These are phyloP conservation scores for Acacia concinna DNA, from an alignment of 331 rosid genomes.

Conservation along the genomic window DNA sequence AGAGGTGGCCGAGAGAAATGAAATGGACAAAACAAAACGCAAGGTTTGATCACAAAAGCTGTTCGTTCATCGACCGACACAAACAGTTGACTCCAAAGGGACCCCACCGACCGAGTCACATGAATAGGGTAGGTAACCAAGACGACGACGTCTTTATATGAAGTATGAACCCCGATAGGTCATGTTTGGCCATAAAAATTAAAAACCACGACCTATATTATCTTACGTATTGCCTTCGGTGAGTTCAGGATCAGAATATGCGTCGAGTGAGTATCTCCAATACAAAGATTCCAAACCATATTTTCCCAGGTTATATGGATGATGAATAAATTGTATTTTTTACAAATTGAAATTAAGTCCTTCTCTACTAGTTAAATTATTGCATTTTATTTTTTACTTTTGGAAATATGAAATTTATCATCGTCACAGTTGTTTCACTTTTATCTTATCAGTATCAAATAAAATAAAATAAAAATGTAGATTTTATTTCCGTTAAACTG, in stretches of 20 bases:
- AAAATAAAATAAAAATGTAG: neutral
- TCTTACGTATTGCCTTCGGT: neutral
- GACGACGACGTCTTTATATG: slow-evolving; percentile 26
- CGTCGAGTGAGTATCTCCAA: neutral
- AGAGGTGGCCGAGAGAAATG: neutral
- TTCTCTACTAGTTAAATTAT: neutral
- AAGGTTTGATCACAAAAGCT: slow-evolving; percentile 28
- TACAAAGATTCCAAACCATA: neutral
- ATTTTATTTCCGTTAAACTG: neutral
- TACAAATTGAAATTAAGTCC: no score
- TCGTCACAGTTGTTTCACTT: neutral
- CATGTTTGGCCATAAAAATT: neutral
- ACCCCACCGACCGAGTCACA: slow-evolving; percentile 29
- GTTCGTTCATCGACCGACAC: slow-evolving; percentile 46
- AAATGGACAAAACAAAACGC: slow-evolving; percentile 11
- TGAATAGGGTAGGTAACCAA: neutral
- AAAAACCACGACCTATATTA: neutral
- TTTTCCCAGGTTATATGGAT: neutral
- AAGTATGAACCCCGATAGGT: neutral
- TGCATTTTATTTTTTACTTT: neutral
- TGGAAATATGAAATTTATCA: neutral
- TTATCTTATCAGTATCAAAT: neutral
- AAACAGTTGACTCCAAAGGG: slow-evolving; percentile 28
- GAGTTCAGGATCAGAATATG: neutral
- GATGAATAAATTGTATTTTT: no score